Conservation (phyloP, 345 rosid species). For the Erucastrum elatum region DNA sequence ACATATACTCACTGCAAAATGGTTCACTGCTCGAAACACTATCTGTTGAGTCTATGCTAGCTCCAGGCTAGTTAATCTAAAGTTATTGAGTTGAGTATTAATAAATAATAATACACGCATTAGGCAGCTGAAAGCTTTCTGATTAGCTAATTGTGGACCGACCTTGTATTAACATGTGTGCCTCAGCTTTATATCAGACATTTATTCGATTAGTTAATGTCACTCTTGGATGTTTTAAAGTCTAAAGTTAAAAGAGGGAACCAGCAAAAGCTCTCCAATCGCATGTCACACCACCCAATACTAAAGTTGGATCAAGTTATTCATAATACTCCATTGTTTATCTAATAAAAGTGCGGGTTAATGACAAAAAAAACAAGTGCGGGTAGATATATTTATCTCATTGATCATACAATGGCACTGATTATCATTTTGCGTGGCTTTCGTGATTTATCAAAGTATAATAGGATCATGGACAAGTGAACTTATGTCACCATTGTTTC, state of each 20-base stretch:
- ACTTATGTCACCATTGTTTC: constrained; percentile 30
- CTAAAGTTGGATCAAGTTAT: constrained; percentile 18
- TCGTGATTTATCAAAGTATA: constrained; percentile 13
- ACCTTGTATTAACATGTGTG: constrained; percentile 30
- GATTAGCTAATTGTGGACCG: constrained; percentile 8
- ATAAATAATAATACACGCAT: neutral
- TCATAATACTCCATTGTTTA: neutral
- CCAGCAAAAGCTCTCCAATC: neutral
- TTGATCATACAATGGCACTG: no score
- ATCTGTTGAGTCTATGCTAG: neutral
- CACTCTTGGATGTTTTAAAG: constrained; percentile 2
- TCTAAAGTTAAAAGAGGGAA: constrained; percentile 14
- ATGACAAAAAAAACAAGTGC: no score
- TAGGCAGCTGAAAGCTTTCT: constrained; percentile 20
- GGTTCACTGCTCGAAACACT: constrained; percentile 18
- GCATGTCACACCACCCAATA: constrained; percentile 36
- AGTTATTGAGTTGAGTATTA: neutral
- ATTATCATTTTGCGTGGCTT: neutral
- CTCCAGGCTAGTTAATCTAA: neutral
- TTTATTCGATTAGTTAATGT: constrained; percentile 20
- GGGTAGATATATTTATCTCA: no score
- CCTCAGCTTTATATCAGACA: constrained; percentile 9
- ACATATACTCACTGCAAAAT: neutral
- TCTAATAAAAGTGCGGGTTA: neutral
- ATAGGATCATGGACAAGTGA: constrained; percentile 15